Conservation (phyloP, 768 basidiomycete species). For the Psilocybe cyanescens region DNA sequence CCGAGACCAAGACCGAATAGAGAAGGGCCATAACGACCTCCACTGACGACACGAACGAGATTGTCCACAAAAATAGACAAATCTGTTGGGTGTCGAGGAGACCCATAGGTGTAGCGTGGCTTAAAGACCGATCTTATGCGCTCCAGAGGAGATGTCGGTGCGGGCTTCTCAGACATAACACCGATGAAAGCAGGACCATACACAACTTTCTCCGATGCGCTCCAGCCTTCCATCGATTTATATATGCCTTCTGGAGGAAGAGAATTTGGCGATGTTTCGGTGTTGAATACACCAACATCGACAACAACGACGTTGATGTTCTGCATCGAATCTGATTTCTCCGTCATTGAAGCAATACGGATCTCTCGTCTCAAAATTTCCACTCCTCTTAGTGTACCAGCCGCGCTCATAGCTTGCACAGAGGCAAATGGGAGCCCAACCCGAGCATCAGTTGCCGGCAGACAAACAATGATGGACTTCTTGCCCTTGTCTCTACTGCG, state of each 20-base stretch:
- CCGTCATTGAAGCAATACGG: slow-evolving; percentile 55
- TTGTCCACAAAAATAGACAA: slow-evolving; percentile 60
- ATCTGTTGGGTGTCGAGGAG: slow-evolving; percentile 58
- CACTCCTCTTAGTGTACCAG: slow-evolving; percentile 68
- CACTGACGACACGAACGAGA: slow-evolving; percentile 62
- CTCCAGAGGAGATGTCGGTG: slow-evolving; percentile 27
- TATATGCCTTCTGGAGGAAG: slow-evolving; percentile 38
- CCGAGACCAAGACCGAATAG: slow-evolving; percentile 48
- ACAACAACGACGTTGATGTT: slow-evolving; percentile 72
- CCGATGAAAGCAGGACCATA: slow-evolving; percentile 74
- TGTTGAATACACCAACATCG: slow-evolving; percentile 69
- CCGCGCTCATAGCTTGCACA: slow-evolving; percentile 77
- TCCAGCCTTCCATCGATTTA: slow-evolving; percentile 73
- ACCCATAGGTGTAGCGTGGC: slow-evolving; percentile 40
- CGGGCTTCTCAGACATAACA: slow-evolving; percentile 36
- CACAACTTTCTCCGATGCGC: slow-evolving; percentile 68
- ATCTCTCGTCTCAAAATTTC: slow-evolving; percentile 81
- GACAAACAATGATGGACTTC: slow-evolving; percentile 72
- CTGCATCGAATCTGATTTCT: slow-evolving; percentile 59
- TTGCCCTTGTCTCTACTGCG: slow-evolving; percentile 54
- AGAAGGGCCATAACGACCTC: slow-evolving; percentile 49
- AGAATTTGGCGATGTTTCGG: slow-evolving; percentile 26
- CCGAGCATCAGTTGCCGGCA: slow-evolving; percentile 73
- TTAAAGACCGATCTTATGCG: slow-evolving; percentile 37
- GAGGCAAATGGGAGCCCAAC: slow-evolving; percentile 74